A percentile compares a stretch with the other conserved stretches of the same genome.
Evolutionary conservation across 2,329 filamentous ascomycete genomes (phyloP).

Genomic region (Aspergillus ustus): DNA sequence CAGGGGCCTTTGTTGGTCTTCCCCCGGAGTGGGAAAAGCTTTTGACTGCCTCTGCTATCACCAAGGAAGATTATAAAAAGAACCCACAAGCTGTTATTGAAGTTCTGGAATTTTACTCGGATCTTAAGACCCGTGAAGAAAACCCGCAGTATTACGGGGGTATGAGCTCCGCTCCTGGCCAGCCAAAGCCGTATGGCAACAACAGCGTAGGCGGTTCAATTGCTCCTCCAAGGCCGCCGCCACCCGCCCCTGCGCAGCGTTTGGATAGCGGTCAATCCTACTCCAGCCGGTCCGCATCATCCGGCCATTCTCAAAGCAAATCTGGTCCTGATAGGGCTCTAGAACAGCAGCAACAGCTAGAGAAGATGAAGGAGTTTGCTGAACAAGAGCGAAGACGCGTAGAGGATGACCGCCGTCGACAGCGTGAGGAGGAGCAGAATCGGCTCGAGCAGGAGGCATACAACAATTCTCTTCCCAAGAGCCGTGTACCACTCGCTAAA

Average conservation of each 20-base stretch:
- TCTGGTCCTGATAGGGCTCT: conserved; percentile 61
- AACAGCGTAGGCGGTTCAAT: conserved; percentile 61
- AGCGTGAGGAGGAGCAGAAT: conserved; percentile 61
- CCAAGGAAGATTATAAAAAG: conserved; percentile 97
- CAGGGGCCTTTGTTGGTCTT: conserved; percentile 90
- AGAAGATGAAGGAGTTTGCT: conserved; percentile 62
- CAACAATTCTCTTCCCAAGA: conserved; percentile 85
- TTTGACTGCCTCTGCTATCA: conserved; percentile 93
- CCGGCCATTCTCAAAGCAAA: conserved; percentile 47
- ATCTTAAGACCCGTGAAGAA: conserved; percentile 68
- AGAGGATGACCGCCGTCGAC: conserved; percentile 59
- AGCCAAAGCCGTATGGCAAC: conserved; percentile 54
- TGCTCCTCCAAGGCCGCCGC: conserved; percentile 70
- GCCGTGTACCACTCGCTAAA: conserved; percentile 78
- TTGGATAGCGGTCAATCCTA: conserved; percentile 50
- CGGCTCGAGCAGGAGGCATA: conserved; percentile 83
- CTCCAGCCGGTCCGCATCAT: conserved; percentile 40
- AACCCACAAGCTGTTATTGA: conserved; percentile 81
- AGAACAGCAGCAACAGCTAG: conserved; percentile 49
- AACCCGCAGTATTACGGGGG: conserved; percentile 64
- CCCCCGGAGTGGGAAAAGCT: conserved; percentile 97
- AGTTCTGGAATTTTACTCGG: conserved; percentile 71
- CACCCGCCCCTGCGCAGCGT: conserved; percentile 54
- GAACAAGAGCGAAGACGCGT: conserved; percentile 54
- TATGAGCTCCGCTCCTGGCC: conserved; percentile 64